These are phyloP conservation scores for Nitzschia inconspicua DNA, from an alignment of 108 stramenopile genomes.

Conservation along the genomic window DNA sequence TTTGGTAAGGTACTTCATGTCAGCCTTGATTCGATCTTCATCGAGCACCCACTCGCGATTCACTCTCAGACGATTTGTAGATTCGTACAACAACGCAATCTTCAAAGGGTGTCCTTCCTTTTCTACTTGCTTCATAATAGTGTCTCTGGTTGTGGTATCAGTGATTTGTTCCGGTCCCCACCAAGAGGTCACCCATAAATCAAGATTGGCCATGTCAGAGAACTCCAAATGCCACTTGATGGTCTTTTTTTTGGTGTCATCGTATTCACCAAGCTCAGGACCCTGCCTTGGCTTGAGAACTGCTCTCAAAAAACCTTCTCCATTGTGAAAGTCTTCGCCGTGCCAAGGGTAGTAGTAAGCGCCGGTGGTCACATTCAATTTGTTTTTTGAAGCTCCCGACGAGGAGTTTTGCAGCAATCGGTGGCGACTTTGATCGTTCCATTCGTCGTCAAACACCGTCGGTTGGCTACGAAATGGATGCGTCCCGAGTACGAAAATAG, in stretches of 20 bases:
- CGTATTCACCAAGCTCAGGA: conserved; percentile 28
- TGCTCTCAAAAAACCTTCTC: conserved; percentile 16
- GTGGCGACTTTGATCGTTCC: no score
- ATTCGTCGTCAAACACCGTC: no score
- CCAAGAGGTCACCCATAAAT: conserved; percentile 31
- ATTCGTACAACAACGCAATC: conserved; percentile 23
- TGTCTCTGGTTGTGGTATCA: conserved; percentile 2
- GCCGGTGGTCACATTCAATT: conserved; percentile 8
- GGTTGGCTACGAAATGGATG: no score
- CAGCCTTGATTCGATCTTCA: conserved; percentile 1
- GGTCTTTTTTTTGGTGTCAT: conserved; percentile 3
- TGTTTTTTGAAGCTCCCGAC: no score
- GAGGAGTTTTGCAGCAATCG: no score
- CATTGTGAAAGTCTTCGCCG: conserved; percentile 25
- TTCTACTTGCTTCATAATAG: conserved; percentile 9
- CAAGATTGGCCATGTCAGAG: conserved; percentile 23
- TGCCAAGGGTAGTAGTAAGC: conserved; percentile 43
- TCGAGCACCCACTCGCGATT: not conserved
- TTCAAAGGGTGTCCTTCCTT: conserved; percentile 3
- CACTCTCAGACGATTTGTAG: conserved; percentile 3
- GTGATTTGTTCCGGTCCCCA: not conserved
- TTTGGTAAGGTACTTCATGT: conserved; percentile 25
- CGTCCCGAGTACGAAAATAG: no score
- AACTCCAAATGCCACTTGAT: conserved; percentile 21
- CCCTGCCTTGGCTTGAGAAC: conserved; percentile 17